Evolutionary conservation across 2,329 filamentous ascomycete genomes (phyloP).

Genomic region (Fusarium sp.): DNA sequence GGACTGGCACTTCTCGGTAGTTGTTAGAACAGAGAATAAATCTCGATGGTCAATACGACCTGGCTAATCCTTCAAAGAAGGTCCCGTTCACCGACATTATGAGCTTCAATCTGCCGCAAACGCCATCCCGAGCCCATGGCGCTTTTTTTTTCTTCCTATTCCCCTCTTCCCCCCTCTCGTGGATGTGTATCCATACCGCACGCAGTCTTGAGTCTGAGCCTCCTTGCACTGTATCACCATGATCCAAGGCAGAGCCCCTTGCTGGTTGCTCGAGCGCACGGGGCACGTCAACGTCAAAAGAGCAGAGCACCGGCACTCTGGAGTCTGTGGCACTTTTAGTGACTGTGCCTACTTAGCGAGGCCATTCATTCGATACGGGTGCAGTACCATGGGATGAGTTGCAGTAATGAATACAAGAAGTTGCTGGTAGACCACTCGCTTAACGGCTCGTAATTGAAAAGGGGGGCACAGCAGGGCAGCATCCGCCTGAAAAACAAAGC

Average conservation of each 20-base stretch:
- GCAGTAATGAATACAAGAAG: not conserved
- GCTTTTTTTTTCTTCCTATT: not conserved
- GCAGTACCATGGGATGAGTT: constrained; percentile 7
- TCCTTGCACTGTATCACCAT: constrained; percentile 14
- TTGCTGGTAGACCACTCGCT: too few species aligned
- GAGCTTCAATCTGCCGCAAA: not conserved
- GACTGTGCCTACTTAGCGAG: constrained; percentile 9
- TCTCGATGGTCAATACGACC: constrained; percentile 17
- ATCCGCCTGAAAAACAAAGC: constrained; percentile 14
- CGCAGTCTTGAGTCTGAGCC: constrained; percentile 29
- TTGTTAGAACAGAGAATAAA: not conserved
- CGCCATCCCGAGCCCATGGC: constrained; percentile 20
- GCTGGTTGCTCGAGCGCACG: constrained; percentile 3
- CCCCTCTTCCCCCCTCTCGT: not conserved
- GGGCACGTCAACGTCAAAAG: constrained; percentile 5
- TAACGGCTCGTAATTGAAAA: constrained; percentile 4
- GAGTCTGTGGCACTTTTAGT: too few species aligned
- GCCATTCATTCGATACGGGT: constrained; percentile 10
- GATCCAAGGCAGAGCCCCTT: constrained; percentile 41
- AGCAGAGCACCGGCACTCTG: constrained; percentile 27
- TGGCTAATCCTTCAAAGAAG: not conserved
- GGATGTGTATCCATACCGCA: constrained; percentile 7
- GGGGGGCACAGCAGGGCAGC: constrained; percentile 3
- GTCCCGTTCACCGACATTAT: constrained; percentile 32
- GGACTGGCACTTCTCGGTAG: constrained; percentile 15